Conservation (phyloP, 345 rosid genomes). For the Corchorus capsularis region DNA sequence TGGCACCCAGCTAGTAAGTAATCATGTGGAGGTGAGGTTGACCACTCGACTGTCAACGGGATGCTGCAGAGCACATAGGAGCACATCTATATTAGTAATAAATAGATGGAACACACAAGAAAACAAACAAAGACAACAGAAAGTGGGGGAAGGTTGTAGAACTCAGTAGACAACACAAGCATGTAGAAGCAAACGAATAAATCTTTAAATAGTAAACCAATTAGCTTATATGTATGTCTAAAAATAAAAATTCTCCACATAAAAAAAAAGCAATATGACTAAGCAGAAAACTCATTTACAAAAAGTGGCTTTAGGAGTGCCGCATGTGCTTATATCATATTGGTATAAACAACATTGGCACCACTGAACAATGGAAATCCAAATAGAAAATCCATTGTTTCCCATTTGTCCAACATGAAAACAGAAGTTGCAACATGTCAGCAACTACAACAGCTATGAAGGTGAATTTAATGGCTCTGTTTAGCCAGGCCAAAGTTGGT, state of each 20-base stretch:
- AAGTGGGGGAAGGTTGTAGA: background rate
- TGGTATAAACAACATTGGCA: no score
- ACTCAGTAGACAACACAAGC: background rate
- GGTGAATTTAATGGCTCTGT: no score
- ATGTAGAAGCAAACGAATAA: slow-evolving; percentile 2
- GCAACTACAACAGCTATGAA: no score
- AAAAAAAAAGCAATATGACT: background rate
- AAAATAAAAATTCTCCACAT: background rate
- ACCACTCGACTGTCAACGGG: slow-evolving; percentile 92
- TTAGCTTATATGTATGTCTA: background rate
- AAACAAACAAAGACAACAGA: slow-evolving; percentile 4
- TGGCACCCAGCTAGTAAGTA: slow-evolving; percentile 93
- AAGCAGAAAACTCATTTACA: background rate
- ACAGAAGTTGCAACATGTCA: no score
- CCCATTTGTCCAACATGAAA: no score
- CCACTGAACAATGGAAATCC: no score
- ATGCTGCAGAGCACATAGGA: slow-evolving; percentile 49
- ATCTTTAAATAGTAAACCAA: background rate
- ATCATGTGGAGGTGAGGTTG: slow-evolving; percentile 59
- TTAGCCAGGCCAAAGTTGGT: no score
- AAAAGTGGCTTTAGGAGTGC: background rate
- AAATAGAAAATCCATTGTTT: no score
- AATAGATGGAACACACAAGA: slow-evolving; percentile 5
- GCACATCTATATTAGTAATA: slow-evolving; percentile 27
- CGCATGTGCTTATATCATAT: background rate